Percentiles rank a stretch among this genome's conserved stretches.
These are phyloP conservation scores for Ceratobasidium sp. DNA, from an alignment of 1,284 basidiomycete species.

Conservation along the genomic window DNA sequence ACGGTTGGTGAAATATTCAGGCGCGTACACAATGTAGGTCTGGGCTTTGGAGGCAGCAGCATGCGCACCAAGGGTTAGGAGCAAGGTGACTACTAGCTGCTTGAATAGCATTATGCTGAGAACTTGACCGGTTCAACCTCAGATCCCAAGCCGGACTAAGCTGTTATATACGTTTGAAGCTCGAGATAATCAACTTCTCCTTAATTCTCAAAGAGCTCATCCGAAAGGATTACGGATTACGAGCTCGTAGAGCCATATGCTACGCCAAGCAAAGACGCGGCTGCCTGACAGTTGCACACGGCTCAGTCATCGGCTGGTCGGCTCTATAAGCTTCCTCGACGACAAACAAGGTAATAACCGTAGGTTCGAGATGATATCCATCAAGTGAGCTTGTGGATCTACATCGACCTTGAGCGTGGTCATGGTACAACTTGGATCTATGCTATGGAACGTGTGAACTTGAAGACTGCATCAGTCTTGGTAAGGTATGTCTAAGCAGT, in stretches of 20 bases:
- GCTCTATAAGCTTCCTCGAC: background rate
- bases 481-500: no score
- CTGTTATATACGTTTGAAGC: background rate
- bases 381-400: no score
- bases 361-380: no score
- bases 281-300: conserved; percentile 18
- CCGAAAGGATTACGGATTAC: background rate
- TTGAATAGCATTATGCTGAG: background rate
- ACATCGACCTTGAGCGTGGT: no score
- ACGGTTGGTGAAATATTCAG: background rate
- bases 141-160: background rate
- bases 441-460: no score
- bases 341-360: no score
- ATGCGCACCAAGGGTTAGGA: background rate
- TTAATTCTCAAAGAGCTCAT: background rate
- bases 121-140: background rate
- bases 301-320: background rate
- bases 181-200: background rate
- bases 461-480: no score
- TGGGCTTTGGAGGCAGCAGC: background rate
- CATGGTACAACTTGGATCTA: no score
- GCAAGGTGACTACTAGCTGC: background rate
- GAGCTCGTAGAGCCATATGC: background rate
- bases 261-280: background rate
- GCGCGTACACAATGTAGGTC: conserved; percentile 8